Evolutionary conservation across 768 basidiomycete genomes (phyloP), one percentile per base, ranked within the genome.

Genomic region (Leccinellum rugosiceps): DNA sequence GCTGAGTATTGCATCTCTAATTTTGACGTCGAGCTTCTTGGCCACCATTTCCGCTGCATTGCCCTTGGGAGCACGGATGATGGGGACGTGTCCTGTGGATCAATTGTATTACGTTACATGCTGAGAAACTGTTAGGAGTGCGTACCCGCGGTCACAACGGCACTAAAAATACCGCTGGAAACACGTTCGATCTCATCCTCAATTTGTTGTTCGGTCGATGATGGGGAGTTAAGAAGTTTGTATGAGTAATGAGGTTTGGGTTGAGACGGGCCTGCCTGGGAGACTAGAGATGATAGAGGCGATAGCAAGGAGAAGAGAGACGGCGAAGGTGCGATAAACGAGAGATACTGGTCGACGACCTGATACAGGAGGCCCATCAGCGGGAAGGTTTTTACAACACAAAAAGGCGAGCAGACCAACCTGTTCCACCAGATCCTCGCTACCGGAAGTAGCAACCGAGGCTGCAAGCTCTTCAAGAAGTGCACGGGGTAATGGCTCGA

Each of bases 31-130:
- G 11, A 99, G 79, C 71, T 92, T 97, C 75, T 94, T 89, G 9
- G 95, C 95, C n/a, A 98, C 87, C 95, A 98, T 97, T 74, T 99
- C 97, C 19, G 95, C 97, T 5, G 97, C 97, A 72, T 98, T 98
- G 1, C 96, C 96, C 71, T 88, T 79, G 21, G 97, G 97, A 56
- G 91, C 88, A 31, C 97, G 88, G 58, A 43, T 19, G n/a, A 43
- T 43, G 10, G 41, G 41, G n/a, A 19, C 41, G 10, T 19, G 41
- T 0, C 41, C 41, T 43, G 41, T 43, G n/a, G 15, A 23, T 50
- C 31, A 11, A 51, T 55, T 50, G 50, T 51, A 38, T 51, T 28
- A 17, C 3, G 30, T 14, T 21, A n/a, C 49, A 9, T 2, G n/a
- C 34, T 26, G 31, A 17, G 56, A 10, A 52, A 3, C 28, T 43